Evolutionary conservation across 1,284 basidiomycete species (phyloP), one percentile per base, ranked within the genome.

Genomic region (Moesziomyces aphidis): DNA sequence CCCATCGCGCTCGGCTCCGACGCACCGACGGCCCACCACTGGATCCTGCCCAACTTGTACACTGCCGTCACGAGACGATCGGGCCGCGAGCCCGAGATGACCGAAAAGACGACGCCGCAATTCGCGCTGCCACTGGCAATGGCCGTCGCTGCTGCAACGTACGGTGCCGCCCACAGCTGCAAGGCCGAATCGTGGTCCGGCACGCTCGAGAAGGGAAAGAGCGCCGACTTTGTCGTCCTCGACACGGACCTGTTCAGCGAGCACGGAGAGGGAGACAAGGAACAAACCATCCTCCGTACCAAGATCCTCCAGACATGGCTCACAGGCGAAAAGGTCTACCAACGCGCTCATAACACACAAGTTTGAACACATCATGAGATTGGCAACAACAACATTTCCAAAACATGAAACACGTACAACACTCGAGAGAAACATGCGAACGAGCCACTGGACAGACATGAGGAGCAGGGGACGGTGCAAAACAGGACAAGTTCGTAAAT

Each of bases 241-340:
- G 74, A 76, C 44, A 69, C 69, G 17, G 64, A 73, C 50, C 42
- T 76, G 17, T 73, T 76, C 66, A 54, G 53, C 22, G 51, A 68
- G 10, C 43, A 76, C 13, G 59, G 55, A 4, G 56, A 45, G 3
- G 66, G 59, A 13, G 61, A 73, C 15, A 58, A 62, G 54, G 64
- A 65, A n/a, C 65, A 68, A 49, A 59, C 61, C 5, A 60, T 68
- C 3, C 44, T 69, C 50, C 64, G 61, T 52, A 55, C 71, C 5
- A 68, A 69, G 55, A 65, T 73, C 44, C 43, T 73, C 48, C 66
- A 76, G 44, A 63, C 75, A 3, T 79, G 76, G 75, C 48, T 79
- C 15, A 26, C 5, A 22, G 61, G 61, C 21, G 56, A 61, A 8
- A 66, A 67, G 31, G 58, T 61, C 1, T 79, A 75, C 51, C 49